These are phyloP conservation scores for Oryza nivara DNA, from an alignment of 176 grass and related monocot genomes.

Conservation along the genomic window DNA sequence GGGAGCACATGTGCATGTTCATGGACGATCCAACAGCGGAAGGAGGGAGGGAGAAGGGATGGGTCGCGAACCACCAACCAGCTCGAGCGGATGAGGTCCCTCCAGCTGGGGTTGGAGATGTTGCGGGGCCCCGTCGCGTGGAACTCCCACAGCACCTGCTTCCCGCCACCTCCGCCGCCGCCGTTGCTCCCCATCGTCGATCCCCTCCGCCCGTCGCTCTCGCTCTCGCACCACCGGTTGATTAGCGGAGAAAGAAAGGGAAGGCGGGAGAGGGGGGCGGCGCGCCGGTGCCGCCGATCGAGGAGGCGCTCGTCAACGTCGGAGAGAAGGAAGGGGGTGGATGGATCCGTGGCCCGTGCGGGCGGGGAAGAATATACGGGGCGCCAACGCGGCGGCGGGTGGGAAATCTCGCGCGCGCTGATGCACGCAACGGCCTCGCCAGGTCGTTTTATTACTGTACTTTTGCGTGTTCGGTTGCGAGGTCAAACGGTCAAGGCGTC, in stretches of 20 bases:
- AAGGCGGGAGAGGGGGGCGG: not conserved
- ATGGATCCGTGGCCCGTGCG: not conserved
- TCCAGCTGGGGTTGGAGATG: constrained; percentile 81
- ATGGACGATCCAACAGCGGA: not conserved
- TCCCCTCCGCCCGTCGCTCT: not conserved
- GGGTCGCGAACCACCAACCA: constrained; percentile 53
- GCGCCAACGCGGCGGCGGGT: not conserved
- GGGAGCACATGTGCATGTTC: not conserved
- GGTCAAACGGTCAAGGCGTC: not conserved
- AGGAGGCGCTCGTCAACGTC: constrained; percentile 3
- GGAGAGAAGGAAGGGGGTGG: not conserved
- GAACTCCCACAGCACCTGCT: constrained; percentile 58
- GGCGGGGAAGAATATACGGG: not conserved
- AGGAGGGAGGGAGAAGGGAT: not conserved
- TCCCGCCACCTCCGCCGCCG: not conserved
- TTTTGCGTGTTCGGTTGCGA: not conserved
- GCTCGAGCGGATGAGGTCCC: constrained; percentile 81
- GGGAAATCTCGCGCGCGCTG: not conserved
- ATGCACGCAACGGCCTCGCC: not conserved
- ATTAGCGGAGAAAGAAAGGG: constrained; percentile 27
- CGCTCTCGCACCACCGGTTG: not conserved
- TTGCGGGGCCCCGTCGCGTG: constrained; percentile 77
- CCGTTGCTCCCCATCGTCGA: constrained; percentile 44
- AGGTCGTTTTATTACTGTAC: not conserved
- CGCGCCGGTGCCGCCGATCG: not conserved